phyloP scores from a whole-genome alignment of 1,284 basidiomycete species.

The Puccinia hordei region DNA sequence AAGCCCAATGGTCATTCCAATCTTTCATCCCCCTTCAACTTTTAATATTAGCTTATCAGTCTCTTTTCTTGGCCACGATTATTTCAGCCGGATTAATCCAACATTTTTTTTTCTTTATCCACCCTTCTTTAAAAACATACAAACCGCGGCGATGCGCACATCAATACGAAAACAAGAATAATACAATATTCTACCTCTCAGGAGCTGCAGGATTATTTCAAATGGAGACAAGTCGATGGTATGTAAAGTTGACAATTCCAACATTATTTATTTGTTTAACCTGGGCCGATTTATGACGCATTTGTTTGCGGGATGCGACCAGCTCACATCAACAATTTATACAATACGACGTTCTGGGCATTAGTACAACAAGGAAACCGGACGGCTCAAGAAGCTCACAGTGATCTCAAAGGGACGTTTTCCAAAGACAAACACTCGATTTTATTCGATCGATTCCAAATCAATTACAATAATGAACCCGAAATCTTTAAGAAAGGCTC shows the following conservation, averaged over 20 bases:
- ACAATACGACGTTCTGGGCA: constrained; percentile 96
- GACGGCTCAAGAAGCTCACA: constrained; percentile 77
- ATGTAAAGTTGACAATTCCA: constrained; percentile 57
- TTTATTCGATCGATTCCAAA: constrained; percentile 74
- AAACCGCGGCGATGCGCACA: background rate
- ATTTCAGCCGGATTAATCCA: background rate
- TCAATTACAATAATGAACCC: constrained; percentile 83
- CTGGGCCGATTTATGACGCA: background rate
- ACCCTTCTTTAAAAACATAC: background rate
- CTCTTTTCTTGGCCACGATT: background rate
- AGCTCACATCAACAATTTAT: constrained; percentile 98
- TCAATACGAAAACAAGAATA: constrained; percentile 62
- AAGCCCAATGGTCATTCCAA: background rate
- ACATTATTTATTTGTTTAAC: background rate
- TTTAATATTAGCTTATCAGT: background rate
- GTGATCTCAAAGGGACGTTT: constrained; percentile 70
- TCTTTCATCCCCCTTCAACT: background rate
- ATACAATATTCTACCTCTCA: constrained; percentile 76
- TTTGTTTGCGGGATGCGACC: constrained; percentile 43
- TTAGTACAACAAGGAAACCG: constrained; percentile 77
- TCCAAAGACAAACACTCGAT: constrained; percentile 90
- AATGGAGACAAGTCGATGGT: constrained; percentile 96
- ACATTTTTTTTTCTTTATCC: background rate
- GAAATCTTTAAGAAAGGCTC: constrained; percentile 82
- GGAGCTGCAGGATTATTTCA: constrained; percentile 85